Percentiles rank a stretch among this genome's conserved stretches.
Evolutionary conservation across 2,329 filamentous ascomycete species (phyloP).

Genomic region (Fusarium papillatum): DNA sequence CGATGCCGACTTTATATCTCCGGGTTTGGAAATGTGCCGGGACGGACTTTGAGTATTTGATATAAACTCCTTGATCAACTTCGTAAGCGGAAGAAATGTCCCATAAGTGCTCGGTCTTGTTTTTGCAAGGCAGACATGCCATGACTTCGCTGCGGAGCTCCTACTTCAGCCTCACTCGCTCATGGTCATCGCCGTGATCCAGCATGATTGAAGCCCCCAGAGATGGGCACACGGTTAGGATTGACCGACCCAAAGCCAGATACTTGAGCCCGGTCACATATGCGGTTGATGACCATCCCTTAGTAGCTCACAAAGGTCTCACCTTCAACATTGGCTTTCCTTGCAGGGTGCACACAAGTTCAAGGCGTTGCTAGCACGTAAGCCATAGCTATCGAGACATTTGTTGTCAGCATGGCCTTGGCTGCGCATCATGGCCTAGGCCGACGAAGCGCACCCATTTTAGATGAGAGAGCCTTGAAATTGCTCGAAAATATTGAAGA

Average conservation of each 20-base stretch:
- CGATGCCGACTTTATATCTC: background rate
- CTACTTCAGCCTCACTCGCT: background rate
- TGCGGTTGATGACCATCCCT: background rate
- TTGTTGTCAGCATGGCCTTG: background rate
- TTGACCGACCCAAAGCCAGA: background rate
- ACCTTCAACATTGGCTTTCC: no score
- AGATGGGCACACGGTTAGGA: background rate
- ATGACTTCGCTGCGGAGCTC: background rate
- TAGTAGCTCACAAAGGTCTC: no score
- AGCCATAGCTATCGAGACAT: background rate
- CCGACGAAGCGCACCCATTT: background rate
- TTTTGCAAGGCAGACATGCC: background rate
- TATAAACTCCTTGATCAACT: background rate
- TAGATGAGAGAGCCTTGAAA: background rate
- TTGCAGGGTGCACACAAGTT: no score
- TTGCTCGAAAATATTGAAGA: background rate
- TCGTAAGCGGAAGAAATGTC: background rate
- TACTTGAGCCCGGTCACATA: background rate
- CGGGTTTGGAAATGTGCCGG: background rate
- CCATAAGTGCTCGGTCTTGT: background rate
- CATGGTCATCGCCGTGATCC: background rate
- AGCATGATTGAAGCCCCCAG: background rate
- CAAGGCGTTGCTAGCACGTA: background rate
- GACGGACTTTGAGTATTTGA: background rate
- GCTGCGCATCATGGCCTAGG: background rate